Percentiles rank a stretch among this genome's conserved stretches.
These are phyloP conservation scores for Vaccinium darrowii DNA, from an alignment of 148 eudicot species.

Conservation along the genomic window DNA sequence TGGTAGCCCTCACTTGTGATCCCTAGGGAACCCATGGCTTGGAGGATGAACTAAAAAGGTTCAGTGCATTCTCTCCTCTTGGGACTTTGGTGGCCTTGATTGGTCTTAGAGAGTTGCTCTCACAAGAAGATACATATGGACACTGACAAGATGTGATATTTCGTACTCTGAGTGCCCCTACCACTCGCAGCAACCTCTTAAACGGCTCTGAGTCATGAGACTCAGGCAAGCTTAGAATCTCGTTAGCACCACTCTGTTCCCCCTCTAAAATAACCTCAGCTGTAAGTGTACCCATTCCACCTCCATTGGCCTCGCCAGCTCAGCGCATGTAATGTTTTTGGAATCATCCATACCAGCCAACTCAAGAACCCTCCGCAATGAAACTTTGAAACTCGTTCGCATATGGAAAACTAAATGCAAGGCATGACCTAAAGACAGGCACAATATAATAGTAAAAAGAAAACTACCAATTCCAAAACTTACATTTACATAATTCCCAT, in stretches of 20 bases:
- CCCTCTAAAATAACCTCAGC: neutral
- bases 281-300: neutral
- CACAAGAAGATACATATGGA: neutral
- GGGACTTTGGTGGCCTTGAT: neutral
- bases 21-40: neutral
- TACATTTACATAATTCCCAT: slow-evolving; percentile 97
- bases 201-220: neutral
- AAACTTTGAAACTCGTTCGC: neutral
- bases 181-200: neutral
- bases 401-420: neutral
- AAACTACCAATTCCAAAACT: slow-evolving; percentile 24
- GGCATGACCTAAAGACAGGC: neutral
- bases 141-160: neutral
- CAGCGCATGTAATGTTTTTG: neutral
- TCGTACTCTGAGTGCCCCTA: neutral
- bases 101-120: neutral
- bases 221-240: neutral
- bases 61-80: neutral
- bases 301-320: neutral
- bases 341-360: neutral
- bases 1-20: neutral
- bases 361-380: neutral
- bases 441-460: neutral
- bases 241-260: neutral
- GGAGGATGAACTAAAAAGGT: neutral